Evolutionary conservation across 805 yeast species (phyloP).

Genomic region (Candida alai): DNA sequence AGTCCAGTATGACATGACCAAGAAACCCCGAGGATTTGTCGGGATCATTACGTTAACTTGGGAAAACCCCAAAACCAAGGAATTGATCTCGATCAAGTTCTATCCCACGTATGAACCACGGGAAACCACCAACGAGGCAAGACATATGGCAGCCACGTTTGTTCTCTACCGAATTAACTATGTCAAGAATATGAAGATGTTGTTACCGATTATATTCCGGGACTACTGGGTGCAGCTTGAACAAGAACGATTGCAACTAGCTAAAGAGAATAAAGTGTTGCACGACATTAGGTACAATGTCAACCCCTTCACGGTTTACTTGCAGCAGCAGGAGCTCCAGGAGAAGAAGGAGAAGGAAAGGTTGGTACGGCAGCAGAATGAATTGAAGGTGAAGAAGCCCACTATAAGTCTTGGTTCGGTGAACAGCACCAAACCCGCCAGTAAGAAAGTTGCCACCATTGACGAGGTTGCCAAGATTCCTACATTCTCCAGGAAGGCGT

Average conservation of each 20-base stretch:
- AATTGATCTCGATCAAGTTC: slow-evolving; percentile 54
- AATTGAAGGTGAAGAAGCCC: slow-evolving; percentile 47
- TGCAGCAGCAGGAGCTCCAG: slow-evolving; percentile 51
- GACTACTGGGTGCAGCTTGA: slow-evolving; percentile 76
- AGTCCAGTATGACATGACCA: slow-evolving; percentile 69
- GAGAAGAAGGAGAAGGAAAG: slow-evolving; percentile 45
- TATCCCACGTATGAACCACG: slow-evolving; percentile 57
- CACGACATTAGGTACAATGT: slow-evolving; percentile 55
- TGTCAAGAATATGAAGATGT: slow-evolving; percentile 80
- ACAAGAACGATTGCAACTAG: slow-evolving; percentile 47
- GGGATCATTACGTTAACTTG: slow-evolving; percentile 65
- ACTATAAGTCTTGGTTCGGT: slow-evolving; percentile 40
- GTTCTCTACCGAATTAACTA: slow-evolving; percentile 77
- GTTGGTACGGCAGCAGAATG: slow-evolving; percentile 43
- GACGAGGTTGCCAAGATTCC: slow-evolving; percentile 7
- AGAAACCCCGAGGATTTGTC: slow-evolving; percentile 48
- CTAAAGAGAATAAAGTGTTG: slow-evolving; percentile 41
- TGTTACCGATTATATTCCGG: slow-evolving; percentile 79
- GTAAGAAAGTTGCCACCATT: not conserved
- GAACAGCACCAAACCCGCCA: not conserved
- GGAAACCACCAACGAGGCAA: slow-evolving; percentile 82
- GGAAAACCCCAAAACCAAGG: slow-evolving; percentile 79
- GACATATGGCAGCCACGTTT: slow-evolving; percentile 87
- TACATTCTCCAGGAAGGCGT: slow-evolving; percentile 50
- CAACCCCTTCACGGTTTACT: slow-evolving; percentile 71